Evolutionary conservation across 768 basidiomycete genomes (phyloP), one percentile per base, ranked within the genome.

Genomic region (Boletus fagicola): DNA sequence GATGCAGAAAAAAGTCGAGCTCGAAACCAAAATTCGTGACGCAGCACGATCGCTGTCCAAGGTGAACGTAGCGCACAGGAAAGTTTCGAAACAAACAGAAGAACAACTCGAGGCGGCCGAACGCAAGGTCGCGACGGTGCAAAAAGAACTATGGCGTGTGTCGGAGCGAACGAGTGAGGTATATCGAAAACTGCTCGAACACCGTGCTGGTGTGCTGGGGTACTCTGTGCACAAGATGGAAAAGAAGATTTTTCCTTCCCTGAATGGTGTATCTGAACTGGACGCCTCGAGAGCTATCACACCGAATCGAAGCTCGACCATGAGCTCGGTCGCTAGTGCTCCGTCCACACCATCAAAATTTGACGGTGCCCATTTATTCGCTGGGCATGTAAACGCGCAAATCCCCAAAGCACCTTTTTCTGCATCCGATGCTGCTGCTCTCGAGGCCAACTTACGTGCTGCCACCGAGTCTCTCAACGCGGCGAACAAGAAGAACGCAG

Each of bases 11-110:
- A 94, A 90, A 67, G 80, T 95, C 53, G 76, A 81, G 3, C 80
- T 91, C 35, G 93, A 95, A 68, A 88, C 85, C 46, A 93, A 90
- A 68, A 92, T 95, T 33, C 90, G 93, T 24, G 92, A 94, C 62
- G 92, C 92, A 1, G 89, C 91, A 3, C 64, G 85, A 8, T 91
- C 87, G 16, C 80, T 94, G 5, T 80, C 86, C 52, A 85, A 80
- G 72, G 78, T 90, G 51, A 87, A 89, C 66, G 74, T 79, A 22
- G 58, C 70, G 11, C 78, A 84, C 68, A 84, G 80, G 68, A 80
- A 76, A 56, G 72, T 80, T 20, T 83, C 84, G 42, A 84, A 87
- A 64, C 83, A 87, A 62, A 83, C 85, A 11, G 70, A 83, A 11
- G 87, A 87, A 28, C 87, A 92, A 60, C 80, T 94, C 33, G 86